Base-by-base conservation (phyloP, 2,329 filamentous ascomycete species). In the Thelonectria rubi region DNA sequence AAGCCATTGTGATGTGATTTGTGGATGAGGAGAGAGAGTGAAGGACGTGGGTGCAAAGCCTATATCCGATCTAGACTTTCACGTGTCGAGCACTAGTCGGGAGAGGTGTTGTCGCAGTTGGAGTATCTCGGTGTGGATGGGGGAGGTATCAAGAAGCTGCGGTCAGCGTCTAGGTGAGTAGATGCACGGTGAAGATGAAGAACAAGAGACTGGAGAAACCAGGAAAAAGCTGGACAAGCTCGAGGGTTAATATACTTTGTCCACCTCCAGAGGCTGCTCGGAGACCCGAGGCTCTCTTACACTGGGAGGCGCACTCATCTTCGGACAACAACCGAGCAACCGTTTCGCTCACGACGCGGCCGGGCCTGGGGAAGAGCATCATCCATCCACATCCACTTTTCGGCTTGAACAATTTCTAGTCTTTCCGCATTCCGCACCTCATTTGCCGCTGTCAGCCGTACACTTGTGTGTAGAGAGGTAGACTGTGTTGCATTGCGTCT, bases 1-100 rank as follows among this genome's bases (percentile, higher is more conserved):
- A 83, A 68, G 88, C 84, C 90, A 93, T 93, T 66, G 62, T 57
- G 65, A 60, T 51, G 64, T 50, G 30, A 30, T 52, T 18, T 42
- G 40, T 62, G 55, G 40, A 34, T 49, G 32, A 20, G 46, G 32
- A 60, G 48, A 58, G 18, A 47, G 50, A 37, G 34, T 37, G 53
- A 45, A 32, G 58, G 40, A 17, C 54, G 24, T 54, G 53, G 37
- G 46, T 55, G 60, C 34, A 53, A 62, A 52, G 51, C 64, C 54
- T 65, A 51, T 66, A 62, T 64, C 55, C 59, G 49, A 43, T 37
- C 49, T 9, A 54, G 56, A 66, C 69, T 75, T 76, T 76, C 74
- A 76, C 74, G 72, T 76, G 74, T 74, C 73, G 75, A 66, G 60
- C 51, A 62, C 10, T 30, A 51, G 39, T 48, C 20, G 37, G n/a